Conservation (phyloP, 768 basidiomycete species). For the Pleurotus giganteus region DNA sequence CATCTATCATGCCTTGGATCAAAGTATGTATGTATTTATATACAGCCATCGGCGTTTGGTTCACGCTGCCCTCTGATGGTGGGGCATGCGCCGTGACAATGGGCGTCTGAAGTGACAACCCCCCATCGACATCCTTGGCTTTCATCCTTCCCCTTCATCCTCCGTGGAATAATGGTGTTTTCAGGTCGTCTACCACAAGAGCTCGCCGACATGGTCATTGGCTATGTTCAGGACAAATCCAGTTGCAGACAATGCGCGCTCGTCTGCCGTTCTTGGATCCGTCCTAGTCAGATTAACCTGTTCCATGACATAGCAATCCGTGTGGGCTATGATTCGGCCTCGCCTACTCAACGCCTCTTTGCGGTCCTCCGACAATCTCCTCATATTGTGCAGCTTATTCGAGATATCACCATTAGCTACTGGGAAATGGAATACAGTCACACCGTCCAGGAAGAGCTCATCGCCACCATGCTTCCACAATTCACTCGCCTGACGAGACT, state of each 20-base stretch:
- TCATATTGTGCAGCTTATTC: neutral
- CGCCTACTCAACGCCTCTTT: neutral
- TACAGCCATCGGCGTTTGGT: no score
- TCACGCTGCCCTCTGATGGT: no score
- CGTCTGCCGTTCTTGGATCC: neutral
- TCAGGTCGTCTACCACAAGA: neutral
- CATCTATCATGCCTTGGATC: no score
- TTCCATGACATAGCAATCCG: neutral
- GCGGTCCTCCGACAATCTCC: neutral
- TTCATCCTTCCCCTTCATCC: no score
- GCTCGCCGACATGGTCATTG: neutral
- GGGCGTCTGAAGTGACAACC: no score
- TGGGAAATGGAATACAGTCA: neutral
- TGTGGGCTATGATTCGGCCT: neutral
- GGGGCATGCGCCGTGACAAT: no score
- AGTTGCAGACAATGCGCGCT: neutral
- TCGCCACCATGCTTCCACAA: neutral
- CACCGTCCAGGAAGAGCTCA: neutral
- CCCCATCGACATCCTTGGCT: no score
- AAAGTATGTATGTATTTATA: no score
- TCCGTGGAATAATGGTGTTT: no score
- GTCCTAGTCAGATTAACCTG: neutral
- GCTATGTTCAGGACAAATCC: neutral
- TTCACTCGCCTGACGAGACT: no score
- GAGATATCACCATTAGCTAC: neutral